A percentile compares a stretch with the other conserved stretches of the same genome.
phyloP scores from a whole-genome alignment of 257 asterid species.

The Cinchona pubescens region DNA sequence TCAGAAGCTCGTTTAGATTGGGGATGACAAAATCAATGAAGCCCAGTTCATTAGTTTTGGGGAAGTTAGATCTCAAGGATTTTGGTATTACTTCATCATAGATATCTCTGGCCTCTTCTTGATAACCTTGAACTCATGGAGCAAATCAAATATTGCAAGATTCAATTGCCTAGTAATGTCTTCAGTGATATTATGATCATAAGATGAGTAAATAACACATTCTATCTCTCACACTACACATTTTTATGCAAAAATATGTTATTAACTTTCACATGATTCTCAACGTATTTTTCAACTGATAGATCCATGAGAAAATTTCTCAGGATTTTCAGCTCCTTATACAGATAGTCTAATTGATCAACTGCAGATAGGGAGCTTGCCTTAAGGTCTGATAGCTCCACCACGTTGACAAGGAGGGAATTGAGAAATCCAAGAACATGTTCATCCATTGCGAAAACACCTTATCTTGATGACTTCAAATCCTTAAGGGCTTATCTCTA shows the following conservation, averaged over 20 bases:
- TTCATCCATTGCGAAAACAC: not conserved
- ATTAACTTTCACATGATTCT: not conserved
- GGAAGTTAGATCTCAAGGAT: not conserved
- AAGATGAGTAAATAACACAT: not conserved
- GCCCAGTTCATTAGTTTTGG: slow-evolving; percentile 11
- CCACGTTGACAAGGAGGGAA: slow-evolving; percentile 6
- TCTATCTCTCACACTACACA: not conserved
- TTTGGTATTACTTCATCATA: slow-evolving; percentile 1
- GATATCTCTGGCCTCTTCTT: not conserved
- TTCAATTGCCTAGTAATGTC: not conserved
- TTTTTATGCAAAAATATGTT: not conserved
- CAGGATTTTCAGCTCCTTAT: not conserved
- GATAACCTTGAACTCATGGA: not conserved
- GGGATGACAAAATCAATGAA: not conserved
- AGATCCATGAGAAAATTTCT: not conserved
- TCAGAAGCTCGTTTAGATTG: not conserved
- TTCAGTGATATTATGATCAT: not conserved
- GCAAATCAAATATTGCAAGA: not conserved
- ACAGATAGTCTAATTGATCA: not conserved
- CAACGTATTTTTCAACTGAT: not conserved
- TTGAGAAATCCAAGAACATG: not conserved
- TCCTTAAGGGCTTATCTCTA: slow-evolving; percentile 1
- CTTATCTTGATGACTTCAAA: not conserved
- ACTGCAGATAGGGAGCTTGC: not conserved
- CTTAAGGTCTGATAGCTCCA: not conserved